Base-by-base conservation (phyloP, 352 stramenopile species). In the Hyaloperonospora arabidopsidis region DNA sequence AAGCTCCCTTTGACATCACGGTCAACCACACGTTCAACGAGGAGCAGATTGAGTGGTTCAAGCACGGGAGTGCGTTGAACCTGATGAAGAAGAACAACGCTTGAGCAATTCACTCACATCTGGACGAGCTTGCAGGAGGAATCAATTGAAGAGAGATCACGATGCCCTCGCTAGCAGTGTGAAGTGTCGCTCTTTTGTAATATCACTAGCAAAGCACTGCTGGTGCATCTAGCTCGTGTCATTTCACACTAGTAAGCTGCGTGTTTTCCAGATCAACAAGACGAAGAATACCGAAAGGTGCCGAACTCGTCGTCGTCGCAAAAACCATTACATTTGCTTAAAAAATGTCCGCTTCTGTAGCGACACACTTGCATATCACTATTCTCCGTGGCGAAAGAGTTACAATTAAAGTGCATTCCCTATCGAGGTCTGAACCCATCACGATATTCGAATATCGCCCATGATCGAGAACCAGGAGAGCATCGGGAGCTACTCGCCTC, bases 11-110 rank as follows among this genome's bases (percentile, higher is more conserved):
- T 57, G 82, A 94, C 47, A 85, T 97, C 53, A 85, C 74, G 64
- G 86, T 97, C 47, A 96, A 96, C 72, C 89, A 97, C 77, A 96
- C 89, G 59, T 97, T 96, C 72, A 97, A 97, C 72, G 73, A 94
- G 56, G 87, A 97, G 72, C 89, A 97, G 72, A 97, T 97, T 62
- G 83, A 92, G 51, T 97, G 89, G 89, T 97, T 97, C 73, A 94
- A 96, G 81, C 76, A 90, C 68, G 89, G 89, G 69, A 95, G 82
- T 59, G 89, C 89, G 57, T 75, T 97, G 55, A 97, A 97, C 83
- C 65, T 95, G 74, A 97, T 97, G 89, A 97, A 97, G 82, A 87
- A 88, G 73, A 84, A 73, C 65, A 93, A 90, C 70, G 68, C 76
- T 36, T 73, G 67, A 67, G 57, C 46, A 44, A 57, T 45, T 67